Percentiles rank a stretch among this genome's conserved stretches.
phyloP scores from a whole-genome alignment of 169 alveolate species.

The Cryptosporidium muris region DNA sequence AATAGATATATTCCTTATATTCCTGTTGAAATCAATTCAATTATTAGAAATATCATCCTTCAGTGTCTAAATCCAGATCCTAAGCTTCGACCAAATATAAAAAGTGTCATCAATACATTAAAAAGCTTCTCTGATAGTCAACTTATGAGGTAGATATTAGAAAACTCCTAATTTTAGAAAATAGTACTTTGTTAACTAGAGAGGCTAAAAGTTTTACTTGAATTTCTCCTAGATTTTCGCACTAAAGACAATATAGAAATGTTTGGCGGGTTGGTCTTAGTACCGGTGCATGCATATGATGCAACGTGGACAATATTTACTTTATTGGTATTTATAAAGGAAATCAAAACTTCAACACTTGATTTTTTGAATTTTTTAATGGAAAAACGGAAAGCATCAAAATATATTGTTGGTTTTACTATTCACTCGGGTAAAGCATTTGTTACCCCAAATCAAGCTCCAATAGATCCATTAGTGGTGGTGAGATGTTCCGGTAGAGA shows the following conservation, averaged over 20 bases:
- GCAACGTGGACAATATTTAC: conserved; percentile 17
- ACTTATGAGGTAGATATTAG: neutral
- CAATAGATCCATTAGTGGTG: conserved; percentile 86
- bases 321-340: neutral
- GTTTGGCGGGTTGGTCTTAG: conserved; percentile 55
- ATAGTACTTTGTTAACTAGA: no score
- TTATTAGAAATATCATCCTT: conserved; percentile 21
- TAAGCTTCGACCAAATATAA: conserved; percentile 46
- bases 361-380: conserved; percentile 10
- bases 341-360: neutral
- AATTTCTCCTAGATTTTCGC: neutral
- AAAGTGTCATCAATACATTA: conserved; percentile 16
- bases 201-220: neutral
- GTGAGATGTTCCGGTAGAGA: conserved; percentile 89
- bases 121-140: neutral
- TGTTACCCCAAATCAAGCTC: conserved; percentile 75
- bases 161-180: no score
- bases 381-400: conserved; percentile 8
- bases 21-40: conserved; percentile 28
- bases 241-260: neutral
- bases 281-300: conserved; percentile 38
- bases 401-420: conserved; percentile 81
- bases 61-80: conserved; percentile 53
- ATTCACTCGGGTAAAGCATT: conserved; percentile 84
- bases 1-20: conserved; percentile 43